Evolutionary conservation across 495 filamentous ascomycete species (phyloP), one percentile per base, ranked within the genome.

Genomic region (Neurospora sublineolata): DNA sequence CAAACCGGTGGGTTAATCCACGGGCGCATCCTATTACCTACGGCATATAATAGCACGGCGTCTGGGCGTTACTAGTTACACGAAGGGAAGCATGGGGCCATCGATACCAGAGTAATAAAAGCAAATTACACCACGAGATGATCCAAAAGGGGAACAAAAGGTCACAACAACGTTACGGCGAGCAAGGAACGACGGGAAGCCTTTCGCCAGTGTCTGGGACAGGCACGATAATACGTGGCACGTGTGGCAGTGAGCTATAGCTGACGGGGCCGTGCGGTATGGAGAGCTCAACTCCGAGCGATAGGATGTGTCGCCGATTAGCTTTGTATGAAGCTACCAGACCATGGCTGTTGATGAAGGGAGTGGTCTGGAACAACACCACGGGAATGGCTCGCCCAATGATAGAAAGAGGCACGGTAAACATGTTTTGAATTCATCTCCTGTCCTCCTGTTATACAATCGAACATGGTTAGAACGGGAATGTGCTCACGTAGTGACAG

Each of bases 21-120:
- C 52, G 46, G 23, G 38, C 23, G 69, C 52, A 23, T 41, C 39
- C 52, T 68, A 46, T 23, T 38, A 67, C 69, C 46, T 64, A 52
- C 64, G 68, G 58, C 23, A 42, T 70, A 73, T 69, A 69, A 73
- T 73, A 70, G 72, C 72, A 73, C 37, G 69, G 72, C 69, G 72
- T 73, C 69, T n/a, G 37, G 72, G 72, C 71, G 71, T 72, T 72
- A 38, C 23, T 52, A n/a, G 36, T 68, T 36, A 46, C 68, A 64
- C 52, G 27, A 64, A 64, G 52, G 37, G 68, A 38, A 44, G 68
- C 46, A 69, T 68, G 36, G 33, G 52, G 11, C 27, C 5, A 64
- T 64, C 68, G 67, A 70, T 67, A 33, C 37, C 41, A 30, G 52
- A 64, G 52, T 64, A 64, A 64, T 33, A 64, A 64, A 64, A 64